These are phyloP conservation scores for Dryas drummondii DNA, from an alignment of 306 rosid genomes.

Conservation along the genomic window DNA sequence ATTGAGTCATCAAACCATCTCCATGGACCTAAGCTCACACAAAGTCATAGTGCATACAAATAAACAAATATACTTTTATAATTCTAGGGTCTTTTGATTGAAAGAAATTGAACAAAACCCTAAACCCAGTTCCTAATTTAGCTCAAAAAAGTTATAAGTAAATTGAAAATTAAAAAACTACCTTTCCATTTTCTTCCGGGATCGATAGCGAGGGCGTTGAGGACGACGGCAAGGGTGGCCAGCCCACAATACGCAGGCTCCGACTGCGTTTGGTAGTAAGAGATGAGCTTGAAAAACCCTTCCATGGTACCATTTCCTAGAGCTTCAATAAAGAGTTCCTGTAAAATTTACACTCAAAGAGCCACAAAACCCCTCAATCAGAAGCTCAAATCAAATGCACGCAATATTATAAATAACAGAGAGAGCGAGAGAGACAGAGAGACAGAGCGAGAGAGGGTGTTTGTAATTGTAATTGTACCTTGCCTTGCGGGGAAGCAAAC, in stretches of 20 bases:
- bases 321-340: constrained; percentile 68
- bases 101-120: neutral
- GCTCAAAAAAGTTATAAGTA: neutral
- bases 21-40: constrained; percentile 74
- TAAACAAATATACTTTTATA: neutral
- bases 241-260: constrained; percentile 92
- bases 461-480: constrained; percentile 31
- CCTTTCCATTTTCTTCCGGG: constrained; percentile 99
- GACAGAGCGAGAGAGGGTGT: neutral
- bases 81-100: neutral
- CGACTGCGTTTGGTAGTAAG: constrained; percentile 87
- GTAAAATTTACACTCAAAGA: constrained; percentile 12
- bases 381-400: neutral
- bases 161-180: constrained; percentile 9
- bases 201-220: constrained; percentile 88
- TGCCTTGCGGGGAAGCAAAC: constrained; percentile 65
- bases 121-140: neutral
- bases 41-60: neutral
- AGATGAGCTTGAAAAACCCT: constrained; percentile 80
- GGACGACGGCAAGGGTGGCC: constrained; percentile 76
- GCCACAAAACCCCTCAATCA: neutral
- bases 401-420: neutral
- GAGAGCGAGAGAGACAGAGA: neutral
- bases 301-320: constrained; percentile 69
- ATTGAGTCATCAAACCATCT: constrained; percentile 96